Evolutionary conservation across 2,329 filamentous ascomycete species (phyloP).

Genomic region (Trichoderma koningii): DNA sequence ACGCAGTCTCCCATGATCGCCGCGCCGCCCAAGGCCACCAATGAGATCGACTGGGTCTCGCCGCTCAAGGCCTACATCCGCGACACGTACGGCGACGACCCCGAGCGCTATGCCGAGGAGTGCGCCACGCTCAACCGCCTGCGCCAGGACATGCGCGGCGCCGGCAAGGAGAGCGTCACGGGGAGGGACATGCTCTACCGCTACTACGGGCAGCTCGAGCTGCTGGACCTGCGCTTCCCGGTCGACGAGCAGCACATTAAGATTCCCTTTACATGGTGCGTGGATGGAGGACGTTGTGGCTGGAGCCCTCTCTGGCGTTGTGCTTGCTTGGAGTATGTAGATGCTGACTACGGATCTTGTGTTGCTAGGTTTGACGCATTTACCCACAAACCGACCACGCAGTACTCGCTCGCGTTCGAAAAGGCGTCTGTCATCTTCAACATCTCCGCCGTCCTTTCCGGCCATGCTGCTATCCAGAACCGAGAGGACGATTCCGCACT

Average conservation of each 20-base stretch:
- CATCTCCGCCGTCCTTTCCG: slow-evolving; percentile 94
- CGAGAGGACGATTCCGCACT: slow-evolving; percentile 88
- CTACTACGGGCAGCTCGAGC: slow-evolving; percentile 96
- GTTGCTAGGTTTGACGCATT: slow-evolving; percentile 93
- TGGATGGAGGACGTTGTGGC: too few species aligned
- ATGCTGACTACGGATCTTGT: slow-evolving; percentile 20
- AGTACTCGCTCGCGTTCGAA: slow-evolving; percentile 95
- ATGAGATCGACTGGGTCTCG: slow-evolving; percentile 96
- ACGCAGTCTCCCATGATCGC: slow-evolving; percentile 94
- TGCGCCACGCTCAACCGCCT: slow-evolving; percentile 91
- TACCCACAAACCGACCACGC: slow-evolving; percentile 93
- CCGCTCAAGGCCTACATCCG: slow-evolving; percentile 93
- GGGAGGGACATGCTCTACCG: slow-evolving; percentile 91
- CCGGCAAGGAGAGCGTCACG: slow-evolving; percentile 92
- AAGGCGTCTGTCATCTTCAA: slow-evolving; percentile 99
- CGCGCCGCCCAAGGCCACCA: slow-evolving; percentile 87
- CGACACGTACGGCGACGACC: slow-evolving; percentile 92
- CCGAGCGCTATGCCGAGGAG: slow-evolving; percentile 93
- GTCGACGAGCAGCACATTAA: slow-evolving; percentile 99
- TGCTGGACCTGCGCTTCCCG: slow-evolving; percentile 91
- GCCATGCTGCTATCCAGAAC: slow-evolving; percentile 90
- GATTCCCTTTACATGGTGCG: slow-evolving; percentile 94
- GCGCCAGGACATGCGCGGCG: slow-evolving; percentile 97
- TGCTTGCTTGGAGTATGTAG: too few species aligned
- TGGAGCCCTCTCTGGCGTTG: background rate